Conservation (phyloP, 345 rosid genomes). For the Lenwebbia sp. region DNA sequence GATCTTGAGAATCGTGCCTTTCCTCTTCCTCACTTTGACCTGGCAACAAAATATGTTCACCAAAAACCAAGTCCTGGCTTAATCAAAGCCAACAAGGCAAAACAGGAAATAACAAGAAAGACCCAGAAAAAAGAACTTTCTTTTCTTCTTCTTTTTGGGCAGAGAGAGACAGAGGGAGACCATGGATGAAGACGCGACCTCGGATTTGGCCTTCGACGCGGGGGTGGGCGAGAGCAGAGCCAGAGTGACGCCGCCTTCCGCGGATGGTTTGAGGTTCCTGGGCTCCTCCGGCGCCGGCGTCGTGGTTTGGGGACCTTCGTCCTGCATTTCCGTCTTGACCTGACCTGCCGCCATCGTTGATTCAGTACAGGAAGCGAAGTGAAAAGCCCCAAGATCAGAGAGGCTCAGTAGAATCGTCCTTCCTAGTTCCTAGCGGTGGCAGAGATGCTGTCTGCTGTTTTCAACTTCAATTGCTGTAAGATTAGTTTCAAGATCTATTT, state of each 20-base stretch:
- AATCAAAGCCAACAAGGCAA: not conserved
- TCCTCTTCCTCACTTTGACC: conserved; percentile 9
- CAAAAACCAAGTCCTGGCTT: not conserved
- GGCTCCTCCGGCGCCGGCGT: not conserved
- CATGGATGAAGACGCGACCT: not conserved
- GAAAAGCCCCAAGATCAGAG: not conserved
- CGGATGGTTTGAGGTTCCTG: not conserved
- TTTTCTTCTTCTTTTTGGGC: not conserved
- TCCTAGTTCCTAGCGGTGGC: not conserved
- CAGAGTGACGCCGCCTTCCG: conserved; percentile 7
- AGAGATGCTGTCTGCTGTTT: not conserved
- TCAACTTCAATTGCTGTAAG: not conserved
- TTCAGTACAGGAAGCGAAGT: not conserved
- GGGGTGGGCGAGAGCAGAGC: conserved; percentile 9
- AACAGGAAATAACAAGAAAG: not conserved
- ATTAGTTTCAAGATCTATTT: not conserved
- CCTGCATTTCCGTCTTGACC: conserved; percentile 8
- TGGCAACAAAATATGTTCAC: not conserved
- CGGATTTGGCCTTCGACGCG: not conserved
- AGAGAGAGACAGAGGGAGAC: not conserved
- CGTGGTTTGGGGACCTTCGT: not conserved
- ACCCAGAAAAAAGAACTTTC: not conserved
- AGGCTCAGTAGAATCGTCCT: not conserved
- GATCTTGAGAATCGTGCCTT: conserved; percentile 12
- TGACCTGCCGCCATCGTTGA: not conserved